Base-by-base conservation (phyloP, 2,329 filamentous ascomycete genomes). In the Fusarium solani-melongenae region DNA sequence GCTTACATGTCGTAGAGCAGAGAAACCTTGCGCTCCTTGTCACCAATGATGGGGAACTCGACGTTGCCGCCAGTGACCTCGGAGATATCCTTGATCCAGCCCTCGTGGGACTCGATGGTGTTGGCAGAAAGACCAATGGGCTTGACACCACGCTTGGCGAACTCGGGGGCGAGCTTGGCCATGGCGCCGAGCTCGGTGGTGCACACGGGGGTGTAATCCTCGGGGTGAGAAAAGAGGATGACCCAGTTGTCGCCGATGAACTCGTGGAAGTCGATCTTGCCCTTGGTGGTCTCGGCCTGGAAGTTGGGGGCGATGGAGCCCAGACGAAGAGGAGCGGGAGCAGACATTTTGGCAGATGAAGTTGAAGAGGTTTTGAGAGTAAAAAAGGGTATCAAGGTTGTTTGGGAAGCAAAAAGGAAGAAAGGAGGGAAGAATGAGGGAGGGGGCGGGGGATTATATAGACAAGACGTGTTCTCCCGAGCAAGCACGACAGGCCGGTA, bases 131-230 rank as follows among this genome's bases (percentile, higher is more conserved):
- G 89, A 57, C 95, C 95, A 79, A 98, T 96, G 85, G 98, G 91
- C 90, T 98, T 97, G 79, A 96, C 94, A 74, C 91, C 91, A 73
- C 95, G 92, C 88, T 93, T 94, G 80, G 91, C 89, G 85, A 98
- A 98, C 84, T 98, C 94, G 79, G 91, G 90, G 86, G 94, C 92
- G 73, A 98, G 89, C 86, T 95, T 96, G 77, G 95, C 93, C 79
- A 98, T 97, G 69, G 95, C 95, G 72, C 95, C 95, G 72, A 98
- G 92, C 87, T 98, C 95, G 63, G 95, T 98, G 74, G 95, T 98
- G 89, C 95, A 98, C 69, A 98, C 95, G 63, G 95, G 95, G 2
- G 95, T 98, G 88, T 94, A 98, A 85, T 98, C 95, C 83, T 92
- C 92, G 4, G 94, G 94, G 86, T 96, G 94, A 34, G 92, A 94